Conservation (phyloP, 768 basidiomycete species). For the Leucogyrophana mollusca region DNA sequence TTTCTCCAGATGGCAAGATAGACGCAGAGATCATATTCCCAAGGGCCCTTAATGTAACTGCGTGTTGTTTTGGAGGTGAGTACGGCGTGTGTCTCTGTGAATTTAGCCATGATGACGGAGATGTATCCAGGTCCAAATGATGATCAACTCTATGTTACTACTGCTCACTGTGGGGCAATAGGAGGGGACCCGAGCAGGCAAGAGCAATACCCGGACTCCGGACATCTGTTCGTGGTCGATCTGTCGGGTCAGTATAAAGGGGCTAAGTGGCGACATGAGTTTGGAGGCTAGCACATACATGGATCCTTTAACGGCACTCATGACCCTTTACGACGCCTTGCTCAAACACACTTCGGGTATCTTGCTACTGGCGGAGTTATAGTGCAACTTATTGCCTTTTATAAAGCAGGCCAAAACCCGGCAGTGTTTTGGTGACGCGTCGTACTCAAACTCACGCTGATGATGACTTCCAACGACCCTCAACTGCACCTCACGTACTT, state of each 20-base stretch:
- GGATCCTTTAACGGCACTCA: too few relatives aligned
- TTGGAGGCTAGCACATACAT: constrained; percentile 15
- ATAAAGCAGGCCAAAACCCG: too few relatives aligned
- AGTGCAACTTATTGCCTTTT: too few relatives aligned
- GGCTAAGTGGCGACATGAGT: constrained; percentile 19
- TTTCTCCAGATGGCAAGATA: constrained; percentile 49
- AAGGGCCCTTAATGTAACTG: constrained; percentile 60
- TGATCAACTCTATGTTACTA: constrained; percentile 59
- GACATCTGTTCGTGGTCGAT: constrained; percentile 33
- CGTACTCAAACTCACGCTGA: too few relatives aligned
- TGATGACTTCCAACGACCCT: too few relatives aligned
- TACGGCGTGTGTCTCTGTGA: neutral
- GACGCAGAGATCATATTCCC: constrained; percentile 61
- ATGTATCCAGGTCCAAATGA: constrained; percentile 48
- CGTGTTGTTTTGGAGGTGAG: constrained; percentile 61
- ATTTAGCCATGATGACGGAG: constrained; percentile 7
- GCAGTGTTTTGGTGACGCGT: too few relatives aligned
- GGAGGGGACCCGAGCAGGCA: constrained; percentile 48
- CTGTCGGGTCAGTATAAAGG: constrained; percentile 26
- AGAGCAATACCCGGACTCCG: constrained; percentile 32
- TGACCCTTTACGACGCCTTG: too few relatives aligned
- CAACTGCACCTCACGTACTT: constrained; percentile 21
- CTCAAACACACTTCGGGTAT: too few relatives aligned
- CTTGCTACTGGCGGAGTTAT: too few relatives aligned
- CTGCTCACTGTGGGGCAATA: constrained; percentile 55